Evolutionary conservation across 805 yeast species (phyloP).

Genomic region (Barnettozyma siamensis): DNA sequence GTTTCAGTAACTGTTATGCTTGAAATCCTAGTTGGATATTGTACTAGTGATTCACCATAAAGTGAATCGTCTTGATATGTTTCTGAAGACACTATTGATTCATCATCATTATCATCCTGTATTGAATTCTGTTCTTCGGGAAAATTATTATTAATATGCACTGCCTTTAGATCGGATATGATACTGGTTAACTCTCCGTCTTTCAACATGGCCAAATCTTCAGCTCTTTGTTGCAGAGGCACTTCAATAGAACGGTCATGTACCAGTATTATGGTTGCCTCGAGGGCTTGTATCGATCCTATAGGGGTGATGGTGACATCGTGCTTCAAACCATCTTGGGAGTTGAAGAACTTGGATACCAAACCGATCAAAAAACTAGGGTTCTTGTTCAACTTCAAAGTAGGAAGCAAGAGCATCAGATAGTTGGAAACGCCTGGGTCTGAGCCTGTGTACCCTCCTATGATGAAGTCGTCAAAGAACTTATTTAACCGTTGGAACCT

Average conservation of each 20-base stretch:
- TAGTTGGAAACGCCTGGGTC: background rate
- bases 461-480: slow-evolving; percentile 15
- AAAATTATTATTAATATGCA: background rate
- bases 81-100: slow-evolving; percentile 1
- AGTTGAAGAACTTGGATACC: slow-evolving; percentile 4
- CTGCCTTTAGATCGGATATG: background rate
- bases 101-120: slow-evolving; percentile 10
- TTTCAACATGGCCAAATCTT: no score
- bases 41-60: slow-evolving; percentile 1
- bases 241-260: background rate
- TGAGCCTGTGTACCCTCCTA: background rate
- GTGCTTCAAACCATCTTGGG: background rate
- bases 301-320: slow-evolving; percentile 8
- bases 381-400: background rate
- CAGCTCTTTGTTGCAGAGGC: background rate
- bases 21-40: slow-evolving; percentile 12
- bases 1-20: background rate
- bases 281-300: slow-evolving; percentile 3
- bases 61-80: background rate
- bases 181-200: background rate
- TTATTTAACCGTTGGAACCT: slow-evolving; percentile 26
- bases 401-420: slow-evolving; percentile 6
- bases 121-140: slow-evolving; percentile 1
- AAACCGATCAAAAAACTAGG: slow-evolving; percentile 6
- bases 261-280: slow-evolving; percentile 7